Percentiles rank a stretch among this genome's conserved stretches.
Evolutionary conservation across 208 protist genomes (phyloP).

Genomic region (Sergeia podlipaevii): DNA sequence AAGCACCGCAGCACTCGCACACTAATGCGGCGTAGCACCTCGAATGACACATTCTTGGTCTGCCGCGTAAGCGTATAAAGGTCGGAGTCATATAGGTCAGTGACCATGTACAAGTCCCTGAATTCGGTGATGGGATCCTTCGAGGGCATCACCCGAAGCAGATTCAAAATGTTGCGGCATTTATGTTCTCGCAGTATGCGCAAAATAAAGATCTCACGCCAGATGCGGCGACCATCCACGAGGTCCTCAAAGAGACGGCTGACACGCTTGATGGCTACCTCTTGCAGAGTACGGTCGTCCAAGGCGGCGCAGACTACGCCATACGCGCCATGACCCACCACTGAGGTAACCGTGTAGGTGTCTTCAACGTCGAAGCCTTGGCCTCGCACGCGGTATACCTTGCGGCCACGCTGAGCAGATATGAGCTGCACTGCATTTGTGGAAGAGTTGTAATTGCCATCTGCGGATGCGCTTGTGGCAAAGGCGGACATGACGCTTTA

Average conservation of each 20-base stretch:
- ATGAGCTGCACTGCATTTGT: slow-evolving; percentile 60
- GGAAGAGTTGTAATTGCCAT: slow-evolving; percentile 37
- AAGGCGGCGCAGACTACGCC: slow-evolving; percentile 82
- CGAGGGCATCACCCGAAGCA: slow-evolving; percentile 69
- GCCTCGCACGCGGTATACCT: slow-evolving; percentile 84
- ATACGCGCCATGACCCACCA: slow-evolving; percentile 88
- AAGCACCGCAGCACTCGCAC: slow-evolving; percentile 95
- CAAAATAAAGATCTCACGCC: slow-evolving; percentile 96
- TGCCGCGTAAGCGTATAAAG: slow-evolving; percentile 80
- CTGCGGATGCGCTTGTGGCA: background rate
- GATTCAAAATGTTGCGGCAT: slow-evolving; percentile 92
- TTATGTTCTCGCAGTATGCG: slow-evolving; percentile 85
- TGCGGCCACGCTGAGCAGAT: slow-evolving; percentile 70
- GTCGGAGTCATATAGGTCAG: slow-evolving; percentile 94
- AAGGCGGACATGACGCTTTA: slow-evolving; percentile 1
- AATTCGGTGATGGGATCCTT: slow-evolving; percentile 68
- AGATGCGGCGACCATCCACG: slow-evolving; percentile 95
- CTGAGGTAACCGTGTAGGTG: slow-evolving; percentile 80
- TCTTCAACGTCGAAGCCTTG: slow-evolving; percentile 87
- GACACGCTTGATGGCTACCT: slow-evolving; percentile 98
- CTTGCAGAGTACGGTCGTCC: slow-evolving; percentile 68
- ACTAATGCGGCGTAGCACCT: slow-evolving; percentile 91
- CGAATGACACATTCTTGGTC: slow-evolving; percentile 47
- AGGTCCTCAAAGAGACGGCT: slow-evolving; percentile 93
- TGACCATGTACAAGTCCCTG: slow-evolving; percentile 88